These are phyloP conservation scores for Fusarium sulawesiense DNA, from an alignment of 2,329 filamentous ascomycete species.

Conservation along the genomic window DNA sequence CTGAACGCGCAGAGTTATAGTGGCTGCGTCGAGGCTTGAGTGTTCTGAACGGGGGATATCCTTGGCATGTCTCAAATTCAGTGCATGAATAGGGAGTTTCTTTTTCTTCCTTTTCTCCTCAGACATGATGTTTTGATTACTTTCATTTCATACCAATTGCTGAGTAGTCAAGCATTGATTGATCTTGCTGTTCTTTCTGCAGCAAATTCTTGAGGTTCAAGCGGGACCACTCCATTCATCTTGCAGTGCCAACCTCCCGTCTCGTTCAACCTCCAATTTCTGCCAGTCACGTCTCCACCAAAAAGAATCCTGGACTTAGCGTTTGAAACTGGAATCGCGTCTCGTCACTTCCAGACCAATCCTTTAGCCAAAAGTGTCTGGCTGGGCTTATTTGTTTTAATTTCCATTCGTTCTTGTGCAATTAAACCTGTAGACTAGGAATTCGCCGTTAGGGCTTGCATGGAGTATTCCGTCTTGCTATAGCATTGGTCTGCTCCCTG, in stretches of 20 bases:
- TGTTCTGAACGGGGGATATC: constrained; percentile 18
- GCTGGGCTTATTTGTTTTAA: neutral
- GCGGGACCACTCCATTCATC: constrained; percentile 3
- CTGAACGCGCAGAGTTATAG: constrained; percentile 36
- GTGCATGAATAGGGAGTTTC: neutral
- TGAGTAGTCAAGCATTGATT: neutral
- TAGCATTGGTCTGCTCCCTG: neutral
- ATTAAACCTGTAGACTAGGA: neutral
- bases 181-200: neutral
- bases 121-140: neutral
- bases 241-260: constrained; percentile 21
- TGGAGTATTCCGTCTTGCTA: neutral
- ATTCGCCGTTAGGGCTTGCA: neutral
- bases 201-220: neutral
- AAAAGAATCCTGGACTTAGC: neutral
- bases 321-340: constrained; percentile 23
- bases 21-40: constrained; percentile 18
- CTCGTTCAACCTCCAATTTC: constrained; percentile 26
- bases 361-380: constrained; percentile 11
- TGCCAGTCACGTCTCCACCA: constrained; percentile 38
- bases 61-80: constrained; percentile 20
- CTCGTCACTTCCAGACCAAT: constrained; percentile 31
- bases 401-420: constrained; percentile 15
- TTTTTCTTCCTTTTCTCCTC: neutral
- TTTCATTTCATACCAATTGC: neutral